These are phyloP conservation scores for Cyclanthera cordifolia DNA, from an alignment of 306 rosid genomes.

Conservation along the genomic window DNA sequence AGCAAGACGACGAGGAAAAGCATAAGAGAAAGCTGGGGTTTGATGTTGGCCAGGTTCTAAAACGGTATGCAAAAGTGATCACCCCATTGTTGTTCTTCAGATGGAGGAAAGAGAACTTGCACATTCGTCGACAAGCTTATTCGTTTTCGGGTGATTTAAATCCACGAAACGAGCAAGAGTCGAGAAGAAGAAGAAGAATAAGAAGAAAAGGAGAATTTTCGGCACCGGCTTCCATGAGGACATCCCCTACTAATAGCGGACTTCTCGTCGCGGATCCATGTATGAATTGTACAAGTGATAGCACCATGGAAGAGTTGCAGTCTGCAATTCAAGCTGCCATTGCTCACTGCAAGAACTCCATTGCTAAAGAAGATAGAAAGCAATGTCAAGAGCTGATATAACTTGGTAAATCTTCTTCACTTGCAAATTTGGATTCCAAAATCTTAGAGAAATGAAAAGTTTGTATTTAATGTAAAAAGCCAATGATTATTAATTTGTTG, in stretches of 20 bases:
- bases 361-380: conserved; percentile 50
- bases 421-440: not conserved
- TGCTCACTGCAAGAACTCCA: conserved; percentile 95
- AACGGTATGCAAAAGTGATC: conserved; percentile 41
- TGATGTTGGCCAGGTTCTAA: conserved; percentile 36
- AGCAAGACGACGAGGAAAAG: conserved; percentile 27
- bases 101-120: conserved; percentile 35
- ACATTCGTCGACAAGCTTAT: conserved; percentile 29
- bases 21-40: conserved; percentile 35
- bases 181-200: conserved; percentile 52
- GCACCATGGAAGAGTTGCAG: conserved; percentile 95
- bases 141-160: conserved; percentile 70
- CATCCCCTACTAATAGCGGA: conserved; percentile 87
- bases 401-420: not conserved
- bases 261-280: conserved; percentile 26
- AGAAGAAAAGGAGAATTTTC: conserved; percentile 59
- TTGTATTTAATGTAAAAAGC: conserved; percentile 7
- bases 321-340: conserved; percentile 98
- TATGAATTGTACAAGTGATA: conserved; percentile 39
- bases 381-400: conserved; percentile 16
- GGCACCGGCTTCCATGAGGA: conserved; percentile 88
- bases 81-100: conserved; percentile 30
- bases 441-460: not conserved
- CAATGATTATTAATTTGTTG: not conserved
- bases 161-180: conserved; percentile 27